These are phyloP conservation scores for Nigrospora osmanthi DNA, from an alignment of 2,329 filamentous ascomycete genomes.

Conservation along the genomic window DNA sequence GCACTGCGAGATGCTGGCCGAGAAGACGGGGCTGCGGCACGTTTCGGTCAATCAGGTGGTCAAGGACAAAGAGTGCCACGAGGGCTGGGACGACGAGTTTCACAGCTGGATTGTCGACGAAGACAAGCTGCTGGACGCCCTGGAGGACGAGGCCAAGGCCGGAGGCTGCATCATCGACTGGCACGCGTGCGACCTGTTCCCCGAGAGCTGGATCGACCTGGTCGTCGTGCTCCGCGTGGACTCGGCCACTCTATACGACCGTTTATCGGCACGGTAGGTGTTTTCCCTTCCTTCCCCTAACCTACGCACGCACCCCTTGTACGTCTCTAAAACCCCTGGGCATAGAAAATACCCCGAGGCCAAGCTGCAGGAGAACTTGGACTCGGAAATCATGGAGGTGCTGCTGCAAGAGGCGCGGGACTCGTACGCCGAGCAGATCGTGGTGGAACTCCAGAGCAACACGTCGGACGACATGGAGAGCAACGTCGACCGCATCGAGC, in stretches of 20 bases:
- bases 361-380: slow-evolving; percentile 93
- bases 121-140: slow-evolving; percentile 86
- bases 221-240: slow-evolving; percentile 85
- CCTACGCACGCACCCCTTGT: background rate
- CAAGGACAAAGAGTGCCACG: slow-evolving; percentile 80
- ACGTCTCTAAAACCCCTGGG: background rate
- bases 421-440: slow-evolving; percentile 76
- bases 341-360: slow-evolving; percentile 69
- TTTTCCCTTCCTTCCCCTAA: background rate
- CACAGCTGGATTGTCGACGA: slow-evolving; percentile 93
- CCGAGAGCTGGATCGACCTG: slow-evolving; percentile 87
- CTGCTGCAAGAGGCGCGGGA: slow-evolving; percentile 84
- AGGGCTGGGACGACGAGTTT: slow-evolving; percentile 78
- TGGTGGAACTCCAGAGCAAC: slow-evolving; percentile 83
- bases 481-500: slow-evolving; percentile 77
- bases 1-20: slow-evolving; percentile 74
- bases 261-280: slow-evolving; percentile 61
- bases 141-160: slow-evolving; percentile 70
- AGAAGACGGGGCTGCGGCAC: slow-evolving; percentile 70
- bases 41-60: slow-evolving; percentile 86
- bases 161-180: slow-evolving; percentile 93
- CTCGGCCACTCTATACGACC: slow-evolving; percentile 75
- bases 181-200: slow-evolving; percentile 96
- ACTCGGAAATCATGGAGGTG: slow-evolving; percentile 96
- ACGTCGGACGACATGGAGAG: slow-evolving; percentile 75